phyloP scores from a whole-genome alignment of 179 eudicot genomes.

The Silene coronaria region DNA sequence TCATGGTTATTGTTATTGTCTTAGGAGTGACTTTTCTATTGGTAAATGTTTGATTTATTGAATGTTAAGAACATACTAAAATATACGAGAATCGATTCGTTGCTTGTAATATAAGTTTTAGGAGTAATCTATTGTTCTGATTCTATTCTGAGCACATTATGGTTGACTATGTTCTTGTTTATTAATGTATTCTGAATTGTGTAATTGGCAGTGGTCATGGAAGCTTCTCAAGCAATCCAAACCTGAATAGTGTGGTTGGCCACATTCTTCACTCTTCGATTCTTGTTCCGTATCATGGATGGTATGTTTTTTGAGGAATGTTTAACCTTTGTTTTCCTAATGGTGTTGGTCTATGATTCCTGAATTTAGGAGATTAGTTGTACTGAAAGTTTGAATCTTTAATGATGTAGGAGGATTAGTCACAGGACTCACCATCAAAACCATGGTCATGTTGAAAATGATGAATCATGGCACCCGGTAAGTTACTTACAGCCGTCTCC shows the following conservation, averaged over 20 bases:
- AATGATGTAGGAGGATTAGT: conserved; percentile 71
- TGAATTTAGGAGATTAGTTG: neutral
- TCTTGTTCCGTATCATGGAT: conserved; percentile 93
- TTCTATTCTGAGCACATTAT: neutral
- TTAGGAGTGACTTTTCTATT: neutral
- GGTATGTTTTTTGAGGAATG: conserved; percentile 37
- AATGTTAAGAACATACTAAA: too few species aligned
- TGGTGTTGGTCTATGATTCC: conserved; percentile 2
- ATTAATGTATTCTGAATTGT: conserved; percentile 3
- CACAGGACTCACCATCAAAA: conserved; percentile 89
- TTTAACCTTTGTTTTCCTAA: neutral
- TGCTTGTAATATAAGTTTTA: neutral
- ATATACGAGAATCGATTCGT: neutral
- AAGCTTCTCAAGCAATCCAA: conserved; percentile 67
- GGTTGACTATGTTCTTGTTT: neutral
- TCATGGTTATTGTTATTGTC: neutral
- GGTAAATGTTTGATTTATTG: neutral
- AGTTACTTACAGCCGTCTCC: conserved; percentile 15
- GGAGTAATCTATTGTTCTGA: neutral
- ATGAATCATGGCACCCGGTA: conserved; percentile 95
- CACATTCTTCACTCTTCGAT: conserved; percentile 86
- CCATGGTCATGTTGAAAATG: conserved; percentile 87
- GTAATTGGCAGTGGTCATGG: conserved; percentile 66
- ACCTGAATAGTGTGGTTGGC: conserved; percentile 73
- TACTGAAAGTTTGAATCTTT: conserved; percentile 12